Percentiles rank a stretch among this genome's conserved stretches.
Conservation (phyloP, 176 grass and related monocot species). For the Alopecurus myosuroides region DNA sequence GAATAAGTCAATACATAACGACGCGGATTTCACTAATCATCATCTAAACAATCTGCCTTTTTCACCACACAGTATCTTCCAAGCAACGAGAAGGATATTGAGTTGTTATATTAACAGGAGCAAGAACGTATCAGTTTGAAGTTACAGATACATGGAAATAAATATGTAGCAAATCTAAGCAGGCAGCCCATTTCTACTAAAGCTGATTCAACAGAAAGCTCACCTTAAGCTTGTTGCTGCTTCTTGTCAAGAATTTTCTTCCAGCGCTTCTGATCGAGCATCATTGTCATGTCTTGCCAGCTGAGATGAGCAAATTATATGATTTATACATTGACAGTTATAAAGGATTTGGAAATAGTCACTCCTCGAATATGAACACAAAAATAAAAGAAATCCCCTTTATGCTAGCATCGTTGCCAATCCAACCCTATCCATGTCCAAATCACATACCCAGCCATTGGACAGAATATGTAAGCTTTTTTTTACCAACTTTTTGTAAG, state of each 20-base stretch:
- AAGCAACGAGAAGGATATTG: neutral
- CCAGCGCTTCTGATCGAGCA: slow-evolving; percentile 46
- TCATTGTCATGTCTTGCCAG: slow-evolving; percentile 44
- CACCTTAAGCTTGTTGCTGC: slow-evolving; percentile 41
- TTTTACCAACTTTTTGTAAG: neutral
- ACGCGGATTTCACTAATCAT: neutral
- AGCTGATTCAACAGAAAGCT: neutral
- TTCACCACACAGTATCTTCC: neutral
- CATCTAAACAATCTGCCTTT: neutral
- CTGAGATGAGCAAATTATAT: slow-evolving; percentile 14
- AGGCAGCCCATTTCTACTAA: neutral
- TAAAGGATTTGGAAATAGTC: neutral
- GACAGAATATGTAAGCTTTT: neutral
- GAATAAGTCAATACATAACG: neutral
- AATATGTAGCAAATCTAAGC: neutral
- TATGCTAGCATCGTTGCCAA: neutral
- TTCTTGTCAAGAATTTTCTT: slow-evolving; percentile 51
- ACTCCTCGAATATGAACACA: neutral
- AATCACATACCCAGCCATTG: neutral
- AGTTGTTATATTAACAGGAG: neutral
- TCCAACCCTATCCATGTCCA: neutral
- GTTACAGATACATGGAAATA: neutral
- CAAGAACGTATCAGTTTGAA: neutral
- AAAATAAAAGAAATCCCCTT: neutral
- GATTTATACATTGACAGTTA: neutral